Conservation (phyloP, 108 stramenopile genomes). For the Hondaea fermentalgiana region DNA sequence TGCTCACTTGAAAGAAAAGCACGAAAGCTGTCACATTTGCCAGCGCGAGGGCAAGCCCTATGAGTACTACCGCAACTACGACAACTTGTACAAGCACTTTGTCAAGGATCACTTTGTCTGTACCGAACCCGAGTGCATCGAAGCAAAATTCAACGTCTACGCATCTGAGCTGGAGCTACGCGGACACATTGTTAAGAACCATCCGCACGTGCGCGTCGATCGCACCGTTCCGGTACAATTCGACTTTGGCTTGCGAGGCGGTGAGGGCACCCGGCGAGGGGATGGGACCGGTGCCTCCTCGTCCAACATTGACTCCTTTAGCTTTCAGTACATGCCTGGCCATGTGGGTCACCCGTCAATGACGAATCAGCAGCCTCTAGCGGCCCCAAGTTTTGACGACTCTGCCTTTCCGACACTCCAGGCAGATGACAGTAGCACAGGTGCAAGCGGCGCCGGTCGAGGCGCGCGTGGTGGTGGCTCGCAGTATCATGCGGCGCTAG, state of each 20-base stretch:
- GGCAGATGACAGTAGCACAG: background rate
- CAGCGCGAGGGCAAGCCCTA: constrained; percentile 59
- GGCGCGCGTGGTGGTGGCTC: background rate
- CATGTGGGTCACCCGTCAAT: background rate
- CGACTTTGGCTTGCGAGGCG: background rate
- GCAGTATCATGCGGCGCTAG: background rate
- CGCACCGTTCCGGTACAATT: background rate
- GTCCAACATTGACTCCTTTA: background rate
- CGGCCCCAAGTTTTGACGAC: background rate
- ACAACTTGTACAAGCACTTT: constrained; percentile 61
- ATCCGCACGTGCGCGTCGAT: background rate
- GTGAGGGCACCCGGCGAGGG: background rate
- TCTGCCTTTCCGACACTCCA: background rate
- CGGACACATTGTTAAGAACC: constrained; percentile 39
- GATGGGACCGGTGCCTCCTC: background rate
- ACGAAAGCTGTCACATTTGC: constrained; percentile 79
- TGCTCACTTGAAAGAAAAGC: constrained; percentile 71
- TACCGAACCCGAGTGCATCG: constrained; percentile 60
- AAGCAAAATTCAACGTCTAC: constrained; percentile 71
- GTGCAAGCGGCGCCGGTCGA: no score
- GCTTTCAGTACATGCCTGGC: background rate
- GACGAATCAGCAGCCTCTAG: background rate
- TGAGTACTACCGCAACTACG: constrained; percentile 75
- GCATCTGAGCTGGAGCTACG: constrained; percentile 70
- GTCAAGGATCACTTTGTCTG: constrained; percentile 71